phyloP scores from a whole-genome alignment of 176 grass and related monocot species.

The Ampelocalamus luodianensis region DNA sequence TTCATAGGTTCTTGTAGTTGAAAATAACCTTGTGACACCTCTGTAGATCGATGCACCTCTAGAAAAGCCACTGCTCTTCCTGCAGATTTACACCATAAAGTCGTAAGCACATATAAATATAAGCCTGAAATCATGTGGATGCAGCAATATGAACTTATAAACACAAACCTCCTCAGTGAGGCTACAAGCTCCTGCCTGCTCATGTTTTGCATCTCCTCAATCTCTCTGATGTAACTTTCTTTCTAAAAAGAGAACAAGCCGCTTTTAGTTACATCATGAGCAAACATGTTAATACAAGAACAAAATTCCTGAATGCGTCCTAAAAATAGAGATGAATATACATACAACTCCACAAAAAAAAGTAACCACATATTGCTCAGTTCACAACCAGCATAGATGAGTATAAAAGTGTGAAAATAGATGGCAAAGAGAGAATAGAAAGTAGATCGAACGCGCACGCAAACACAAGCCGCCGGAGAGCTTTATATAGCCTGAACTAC shows the following conservation, averaged over 20 bases:
- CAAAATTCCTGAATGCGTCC: background rate
- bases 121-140: slow-evolving; percentile 21
- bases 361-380: background rate
- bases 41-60: slow-evolving; percentile 95
- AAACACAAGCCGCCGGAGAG: too few relatives aligned
- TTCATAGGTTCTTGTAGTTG: background rate
- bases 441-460: too few relatives aligned
- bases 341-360: slow-evolving; percentile 1
- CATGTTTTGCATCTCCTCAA: slow-evolving; percentile 86
- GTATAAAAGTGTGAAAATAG: background rate
- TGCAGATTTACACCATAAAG: slow-evolving; percentile 39
- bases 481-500: too few relatives aligned
- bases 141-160: slow-evolving; percentile 7
- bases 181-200: slow-evolving; percentile 76
- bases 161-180: slow-evolving; percentile 78
- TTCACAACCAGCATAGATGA: background rate
- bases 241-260: slow-evolving; percentile 48
- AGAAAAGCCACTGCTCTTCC: slow-evolving; percentile 95
- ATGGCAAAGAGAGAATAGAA: too few relatives aligned
- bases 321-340: background rate
- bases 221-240: slow-evolving; percentile 70
- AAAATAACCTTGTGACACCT: slow-evolving; percentile 85
- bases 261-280: slow-evolving; percentile 31
- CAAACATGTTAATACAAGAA: slow-evolving; percentile 4
- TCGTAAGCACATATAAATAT: slow-evolving; percentile 28